Conservation (phyloP, 345 rosid species). For the Euphorbia peplus region DNA sequence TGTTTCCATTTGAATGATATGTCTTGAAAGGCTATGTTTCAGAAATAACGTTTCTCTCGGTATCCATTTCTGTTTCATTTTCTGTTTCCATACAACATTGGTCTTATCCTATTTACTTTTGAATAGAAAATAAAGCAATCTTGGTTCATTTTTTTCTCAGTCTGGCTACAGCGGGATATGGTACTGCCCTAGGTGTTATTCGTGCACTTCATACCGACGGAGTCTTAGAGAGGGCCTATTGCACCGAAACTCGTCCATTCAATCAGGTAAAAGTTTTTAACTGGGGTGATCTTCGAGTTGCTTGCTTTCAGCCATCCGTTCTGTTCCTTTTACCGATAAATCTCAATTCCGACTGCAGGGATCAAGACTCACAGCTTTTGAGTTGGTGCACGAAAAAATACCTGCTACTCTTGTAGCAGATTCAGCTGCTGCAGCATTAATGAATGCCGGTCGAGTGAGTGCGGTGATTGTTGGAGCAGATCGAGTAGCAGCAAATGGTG, state of each 20-base stretch:
- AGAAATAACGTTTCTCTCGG: too few relatives aligned
- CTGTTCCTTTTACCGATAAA: background rate
- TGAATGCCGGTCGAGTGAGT: constrained; percentile 73
- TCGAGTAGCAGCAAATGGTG: constrained; percentile 91
- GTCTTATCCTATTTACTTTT: background rate
- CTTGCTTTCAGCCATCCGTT: background rate
- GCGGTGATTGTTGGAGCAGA: constrained; percentile 94
- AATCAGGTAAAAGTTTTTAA: constrained; percentile 84
- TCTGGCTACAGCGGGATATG: constrained; percentile 98
- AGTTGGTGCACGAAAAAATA: constrained; percentile 82
- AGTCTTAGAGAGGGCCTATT: constrained; percentile 72
- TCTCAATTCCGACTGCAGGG: constrained; percentile 46
- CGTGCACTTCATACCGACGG: constrained; percentile 74
- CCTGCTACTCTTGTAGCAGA: constrained; percentile 90
- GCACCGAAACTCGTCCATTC: constrained; percentile 98
- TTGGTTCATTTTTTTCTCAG: constrained; percentile 34
- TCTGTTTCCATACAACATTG: too few relatives aligned
- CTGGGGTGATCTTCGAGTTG: background rate
- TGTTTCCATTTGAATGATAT: too few relatives aligned
- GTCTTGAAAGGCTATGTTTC: too few relatives aligned
- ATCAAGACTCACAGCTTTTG: constrained; percentile 92
- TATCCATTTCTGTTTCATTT: too few relatives aligned
- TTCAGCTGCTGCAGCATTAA: constrained; percentile 89
- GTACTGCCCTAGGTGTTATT: constrained; percentile 92
- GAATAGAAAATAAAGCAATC: constrained; percentile 5